Conservation (phyloP, 305 asterid species). For the Solanum aculeatissimum region DNA sequence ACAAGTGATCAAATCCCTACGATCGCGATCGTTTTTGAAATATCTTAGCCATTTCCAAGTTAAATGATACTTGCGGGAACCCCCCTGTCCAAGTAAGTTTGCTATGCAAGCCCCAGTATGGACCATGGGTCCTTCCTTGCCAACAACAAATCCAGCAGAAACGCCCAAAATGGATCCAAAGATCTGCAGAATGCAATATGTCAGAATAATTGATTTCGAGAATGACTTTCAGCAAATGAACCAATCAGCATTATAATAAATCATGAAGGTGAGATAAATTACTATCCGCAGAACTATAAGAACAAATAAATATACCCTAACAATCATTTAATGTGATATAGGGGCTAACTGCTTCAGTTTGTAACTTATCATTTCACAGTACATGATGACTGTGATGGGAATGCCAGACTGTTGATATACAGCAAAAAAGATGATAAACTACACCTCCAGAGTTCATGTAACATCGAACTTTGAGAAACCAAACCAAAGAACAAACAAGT, state of each 20-base stretch:
- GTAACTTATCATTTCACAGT: not conserved
- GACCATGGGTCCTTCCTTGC: slow-evolving; percentile 99
- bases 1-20: slow-evolving; percentile 94
- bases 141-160: slow-evolving; percentile 97
- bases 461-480: not conserved
- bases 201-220: not conserved
- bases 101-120: slow-evolving; percentile 98
- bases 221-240: not conserved
- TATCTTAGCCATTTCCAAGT: slow-evolving; percentile 92
- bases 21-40: slow-evolving; percentile 27
- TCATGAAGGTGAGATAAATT: not conserved
- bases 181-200: slow-evolving; percentile 32
- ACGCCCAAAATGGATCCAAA: slow-evolving; percentile 93
- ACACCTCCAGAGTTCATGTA: not conserved
- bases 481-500: not conserved
- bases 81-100: slow-evolving; percentile 95
- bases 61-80: slow-evolving; percentile 82
- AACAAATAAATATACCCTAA: not conserved
- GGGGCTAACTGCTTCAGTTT: not conserved
- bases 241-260: not conserved
- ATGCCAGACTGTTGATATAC: not conserved
- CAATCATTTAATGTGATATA: not conserved
- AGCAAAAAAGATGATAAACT: not conserved
- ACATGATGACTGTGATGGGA: not conserved
- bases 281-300: not conserved